phyloP scores from a whole-genome alignment of 2,329 filamentous ascomycete species.

The Mycogone perniciosa region DNA sequence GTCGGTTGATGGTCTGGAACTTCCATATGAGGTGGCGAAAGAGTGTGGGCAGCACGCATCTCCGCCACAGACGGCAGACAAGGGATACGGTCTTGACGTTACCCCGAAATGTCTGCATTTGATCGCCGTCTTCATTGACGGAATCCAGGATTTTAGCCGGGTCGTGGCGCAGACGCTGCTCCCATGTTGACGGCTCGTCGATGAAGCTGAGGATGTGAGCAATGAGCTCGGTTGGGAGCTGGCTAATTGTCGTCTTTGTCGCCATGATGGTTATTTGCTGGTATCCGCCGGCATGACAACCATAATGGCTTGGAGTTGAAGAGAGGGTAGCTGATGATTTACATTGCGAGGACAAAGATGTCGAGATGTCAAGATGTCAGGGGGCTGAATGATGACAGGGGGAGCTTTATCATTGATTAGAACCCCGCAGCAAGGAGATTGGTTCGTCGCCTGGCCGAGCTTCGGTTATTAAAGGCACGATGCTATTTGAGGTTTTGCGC shows the following conservation, averaged over 20 bases:
- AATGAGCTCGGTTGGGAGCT: slow-evolving; percentile 57
- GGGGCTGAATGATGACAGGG: too few species aligned
- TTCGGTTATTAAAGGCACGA: too few species aligned
- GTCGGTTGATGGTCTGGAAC: slow-evolving; percentile 26
- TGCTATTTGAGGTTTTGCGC: too few species aligned
- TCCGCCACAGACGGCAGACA: slow-evolving; percentile 48
- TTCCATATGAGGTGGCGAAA: slow-evolving; percentile 50
- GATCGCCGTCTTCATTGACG: slow-evolving; percentile 4
- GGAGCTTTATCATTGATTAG: too few species aligned
- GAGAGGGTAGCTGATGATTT: too few species aligned
- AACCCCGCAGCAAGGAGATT: too few species aligned
- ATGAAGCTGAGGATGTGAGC: slow-evolving; percentile 51
- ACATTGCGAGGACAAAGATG: too few species aligned
- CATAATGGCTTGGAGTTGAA: too few species aligned
- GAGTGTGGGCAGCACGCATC: slow-evolving; percentile 45
- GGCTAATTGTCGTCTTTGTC: slow-evolving; percentile 17
- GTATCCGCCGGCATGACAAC: too few species aligned
- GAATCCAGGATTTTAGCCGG: slow-evolving; percentile 34
- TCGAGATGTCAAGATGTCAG: too few species aligned
- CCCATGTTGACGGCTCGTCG: slow-evolving; percentile 42
- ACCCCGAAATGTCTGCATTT: slow-evolving; percentile 1
- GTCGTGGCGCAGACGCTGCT: slow-evolving; percentile 38
- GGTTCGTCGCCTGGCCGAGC: too few species aligned
- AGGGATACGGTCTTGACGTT: slow-evolving; percentile 52
- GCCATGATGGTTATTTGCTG: background rate